Evolutionary conservation across 2,329 filamentous ascomycete species (phyloP).

Genomic region (Ceratocystis cubensis): DNA sequence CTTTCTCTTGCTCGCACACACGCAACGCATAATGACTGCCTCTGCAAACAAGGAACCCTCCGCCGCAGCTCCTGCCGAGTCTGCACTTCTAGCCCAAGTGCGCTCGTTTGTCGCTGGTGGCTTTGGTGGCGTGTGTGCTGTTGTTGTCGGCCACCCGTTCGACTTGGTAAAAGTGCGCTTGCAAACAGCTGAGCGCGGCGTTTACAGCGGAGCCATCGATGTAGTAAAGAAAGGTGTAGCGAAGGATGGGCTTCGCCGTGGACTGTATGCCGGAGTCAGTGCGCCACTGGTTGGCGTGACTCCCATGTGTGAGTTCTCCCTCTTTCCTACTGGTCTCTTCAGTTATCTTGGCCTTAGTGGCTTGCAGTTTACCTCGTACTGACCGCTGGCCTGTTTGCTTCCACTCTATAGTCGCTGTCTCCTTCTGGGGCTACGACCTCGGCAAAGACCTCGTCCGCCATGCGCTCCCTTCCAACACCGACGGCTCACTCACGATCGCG

Average conservation of each 20-base stretch:
- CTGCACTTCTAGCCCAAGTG: conserved; percentile 40
- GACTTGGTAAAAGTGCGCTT: conserved; percentile 95
- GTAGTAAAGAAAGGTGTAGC: conserved; percentile 82
- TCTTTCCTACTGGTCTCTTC: not conserved
- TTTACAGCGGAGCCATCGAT: conserved; percentile 82
- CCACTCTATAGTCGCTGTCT: conserved; percentile 46
- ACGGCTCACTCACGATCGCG: conserved; percentile 63
- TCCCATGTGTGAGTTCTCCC: conserved; percentile 74
- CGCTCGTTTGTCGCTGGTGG: conserved; percentile 81
- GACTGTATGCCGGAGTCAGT: conserved; percentile 92
- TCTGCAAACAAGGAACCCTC: conserved; percentile 22
- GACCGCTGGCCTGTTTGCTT: not conserved
- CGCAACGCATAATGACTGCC: not conserved
- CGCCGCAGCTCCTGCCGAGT: conserved; percentile 18
- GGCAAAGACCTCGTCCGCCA: conserved; percentile 76
- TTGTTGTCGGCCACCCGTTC: conserved; percentile 90
- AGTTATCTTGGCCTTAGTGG: not conserved
- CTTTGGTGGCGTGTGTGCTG: conserved; percentile 86
- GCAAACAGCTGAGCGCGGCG: conserved; percentile 88
- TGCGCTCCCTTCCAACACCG: conserved; percentile 50
- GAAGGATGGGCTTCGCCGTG: conserved; percentile 65
- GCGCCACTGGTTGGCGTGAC: conserved; percentile 92
- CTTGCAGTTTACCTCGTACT: not conserved
- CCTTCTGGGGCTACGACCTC: conserved; percentile 81
- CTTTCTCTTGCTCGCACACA: conserved; percentile 23